phyloP scores from a whole-genome alignment of 176 grass and related monocot genomes.

The Luzula sylvatica region DNA sequence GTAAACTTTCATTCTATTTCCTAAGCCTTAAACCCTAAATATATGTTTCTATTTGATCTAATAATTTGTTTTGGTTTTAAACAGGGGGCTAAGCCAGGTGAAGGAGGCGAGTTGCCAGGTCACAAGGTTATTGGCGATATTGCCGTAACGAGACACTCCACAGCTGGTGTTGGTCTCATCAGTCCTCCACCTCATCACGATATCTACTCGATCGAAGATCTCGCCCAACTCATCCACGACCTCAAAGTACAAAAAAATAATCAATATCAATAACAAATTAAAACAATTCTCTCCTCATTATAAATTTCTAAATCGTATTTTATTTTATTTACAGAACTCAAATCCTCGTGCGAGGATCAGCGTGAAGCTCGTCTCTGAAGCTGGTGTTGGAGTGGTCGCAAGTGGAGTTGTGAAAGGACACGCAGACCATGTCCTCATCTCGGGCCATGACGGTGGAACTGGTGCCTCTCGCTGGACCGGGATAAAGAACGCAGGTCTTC shows the following conservation, averaged over 20 bases:
- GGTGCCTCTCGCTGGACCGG: conserved; percentile 98
- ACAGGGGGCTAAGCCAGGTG: conserved; percentile 94
- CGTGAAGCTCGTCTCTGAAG: conserved; percentile 90
- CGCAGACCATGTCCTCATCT: conserved; percentile 93
- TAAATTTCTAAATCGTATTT: conserved; percentile 16
- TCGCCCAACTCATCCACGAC: conserved; percentile 91
- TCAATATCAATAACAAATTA: not conserved
- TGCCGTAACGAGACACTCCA: conserved; percentile 88
- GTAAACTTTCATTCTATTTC: conserved; percentile 31
- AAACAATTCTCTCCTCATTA: too few species aligned
- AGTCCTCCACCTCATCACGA: conserved; percentile 96
- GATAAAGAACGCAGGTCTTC: conserved; percentile 99
- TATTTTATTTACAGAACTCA: conserved; percentile 53
- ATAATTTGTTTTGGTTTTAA: conserved; percentile 23
- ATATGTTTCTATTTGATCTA: conserved; percentile 5
- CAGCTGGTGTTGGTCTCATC: conserved; percentile 93
- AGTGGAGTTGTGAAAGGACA: conserved; percentile 98
- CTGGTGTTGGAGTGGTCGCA: conserved; percentile 88
- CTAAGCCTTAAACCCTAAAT: not conserved
- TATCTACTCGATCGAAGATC: conserved; percentile 99
- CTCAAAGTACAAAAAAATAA: conserved; percentile 75
- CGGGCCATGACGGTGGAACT: conserved; percentile 93
- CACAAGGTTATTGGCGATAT: conserved; percentile 99
- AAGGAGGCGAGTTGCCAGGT: conserved; percentile 97
- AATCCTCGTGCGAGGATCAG: conserved; percentile 86